phyloP scores from a whole-genome alignment of 768 basidiomycete genomes.

The Termitomyces sp. region DNA sequence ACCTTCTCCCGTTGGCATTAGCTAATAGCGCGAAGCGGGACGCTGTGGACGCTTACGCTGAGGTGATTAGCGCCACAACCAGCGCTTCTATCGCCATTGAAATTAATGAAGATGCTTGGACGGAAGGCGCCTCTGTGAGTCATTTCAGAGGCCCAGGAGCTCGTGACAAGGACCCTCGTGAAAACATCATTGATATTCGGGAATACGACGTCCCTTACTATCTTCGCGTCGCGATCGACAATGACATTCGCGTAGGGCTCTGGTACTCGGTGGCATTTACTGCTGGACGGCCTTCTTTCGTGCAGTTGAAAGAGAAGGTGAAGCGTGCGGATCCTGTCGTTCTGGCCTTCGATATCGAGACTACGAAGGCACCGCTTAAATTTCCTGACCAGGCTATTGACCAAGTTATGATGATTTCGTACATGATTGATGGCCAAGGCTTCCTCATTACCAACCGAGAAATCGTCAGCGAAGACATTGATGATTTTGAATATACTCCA shows the following conservation, averaged over 20 bases:
- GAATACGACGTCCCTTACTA: conserved; percentile 98
- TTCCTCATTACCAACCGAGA: conserved; percentile 97
- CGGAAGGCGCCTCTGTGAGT: conserved; percentile 33
- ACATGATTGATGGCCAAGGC: conserved; percentile 98
- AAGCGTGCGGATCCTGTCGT: conserved; percentile 99
- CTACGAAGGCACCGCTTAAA: conserved; percentile 98
- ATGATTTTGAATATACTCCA: conserved; percentile 98
- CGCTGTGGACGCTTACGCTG: conserved; percentile 96
- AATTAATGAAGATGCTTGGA: conserved; percentile 56
- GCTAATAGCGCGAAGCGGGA: conserved; percentile 90
- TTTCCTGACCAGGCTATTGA: conserved; percentile 95
- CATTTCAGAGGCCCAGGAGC: conserved; percentile 23
- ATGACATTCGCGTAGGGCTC: conserved; percentile 94
- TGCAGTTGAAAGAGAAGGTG: conserved; percentile 73
- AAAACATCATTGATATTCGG: conserved; percentile 89
- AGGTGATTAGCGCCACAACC: conserved; percentile 82
- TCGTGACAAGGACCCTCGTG: conserved; percentile 77
- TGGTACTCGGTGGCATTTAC: conserved; percentile 91
- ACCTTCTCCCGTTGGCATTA: conserved; percentile 83
- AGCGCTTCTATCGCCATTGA: conserved; percentile 62
- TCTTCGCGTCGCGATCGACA: conserved; percentile 98
- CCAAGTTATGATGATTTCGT: conserved; percentile 99
- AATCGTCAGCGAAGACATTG: conserved; percentile 95
- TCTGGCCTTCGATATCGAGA: conserved; percentile 99
- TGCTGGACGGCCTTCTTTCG: conserved; percentile 72